Conservation (phyloP, 495 filamentous ascomycete species). For the Penicillium coffeae region DNA sequence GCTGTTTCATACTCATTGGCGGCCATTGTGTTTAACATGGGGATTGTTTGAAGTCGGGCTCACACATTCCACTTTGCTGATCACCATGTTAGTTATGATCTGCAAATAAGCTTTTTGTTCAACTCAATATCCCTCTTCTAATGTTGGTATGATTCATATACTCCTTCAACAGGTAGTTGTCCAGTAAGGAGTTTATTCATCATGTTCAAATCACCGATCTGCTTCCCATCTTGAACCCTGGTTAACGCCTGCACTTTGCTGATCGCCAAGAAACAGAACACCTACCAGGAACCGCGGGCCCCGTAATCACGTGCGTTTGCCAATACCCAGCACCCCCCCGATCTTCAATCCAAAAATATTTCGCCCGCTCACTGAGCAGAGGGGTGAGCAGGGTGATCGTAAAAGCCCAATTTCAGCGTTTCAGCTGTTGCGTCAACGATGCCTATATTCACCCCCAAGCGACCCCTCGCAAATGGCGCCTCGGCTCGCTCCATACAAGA, state of each 20-base stretch:
- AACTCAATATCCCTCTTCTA: background rate
- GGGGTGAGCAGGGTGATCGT: background rate
- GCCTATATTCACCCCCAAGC: background rate
- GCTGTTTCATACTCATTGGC: too few species aligned
- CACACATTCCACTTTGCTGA: too few species aligned
- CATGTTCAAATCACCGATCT: background rate
- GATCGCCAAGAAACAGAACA: background rate
- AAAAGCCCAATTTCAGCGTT: background rate
- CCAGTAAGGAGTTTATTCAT: background rate
- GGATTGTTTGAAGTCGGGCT: too few species aligned
- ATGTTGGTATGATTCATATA: background rate
- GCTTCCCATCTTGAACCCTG: background rate
- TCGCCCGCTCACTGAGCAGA: background rate
- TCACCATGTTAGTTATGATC: background rate
- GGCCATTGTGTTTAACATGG: slow-evolving; percentile 1
- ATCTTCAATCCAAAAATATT: background rate
- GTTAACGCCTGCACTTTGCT: background rate
- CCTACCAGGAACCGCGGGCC: background rate
- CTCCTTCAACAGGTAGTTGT: background rate
- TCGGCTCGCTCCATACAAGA: slow-evolving; percentile 1
- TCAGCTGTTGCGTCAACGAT: background rate
- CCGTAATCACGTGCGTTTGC: background rate
- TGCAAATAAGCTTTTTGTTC: background rate
- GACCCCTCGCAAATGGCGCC: slow-evolving; percentile 1
- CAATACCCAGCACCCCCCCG: background rate